These are phyloP conservation scores for Nemania bipapillata DNA, from an alignment of 2,329 filamentous ascomycete genomes.

Conservation along the genomic window DNA sequence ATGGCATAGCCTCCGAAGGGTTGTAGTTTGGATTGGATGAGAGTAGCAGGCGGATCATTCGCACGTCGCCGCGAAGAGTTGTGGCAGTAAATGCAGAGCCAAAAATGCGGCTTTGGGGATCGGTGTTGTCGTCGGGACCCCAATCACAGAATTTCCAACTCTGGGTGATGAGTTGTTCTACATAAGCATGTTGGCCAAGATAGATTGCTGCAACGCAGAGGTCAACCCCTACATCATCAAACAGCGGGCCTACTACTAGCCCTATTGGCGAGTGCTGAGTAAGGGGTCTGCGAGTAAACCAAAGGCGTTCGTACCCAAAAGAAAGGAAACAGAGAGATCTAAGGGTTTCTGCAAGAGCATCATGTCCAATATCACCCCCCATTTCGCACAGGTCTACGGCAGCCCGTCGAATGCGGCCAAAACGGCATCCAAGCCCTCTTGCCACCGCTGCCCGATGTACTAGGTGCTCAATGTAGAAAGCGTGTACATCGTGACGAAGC, in stretches of 20 bases:
- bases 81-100: neutral
- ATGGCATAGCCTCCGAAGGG: slow-evolving; percentile 6
- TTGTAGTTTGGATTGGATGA: slow-evolving; percentile 9
- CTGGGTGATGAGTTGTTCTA: neutral
- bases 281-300: neutral
- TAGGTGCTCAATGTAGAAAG: neutral
- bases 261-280: neutral
- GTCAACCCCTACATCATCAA: neutral
- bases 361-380: neutral
- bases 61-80: neutral
- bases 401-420: slow-evolving; percentile 5
- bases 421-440: neutral
- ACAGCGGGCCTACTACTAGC: too few species aligned
- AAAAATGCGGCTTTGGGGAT: slow-evolving; percentile 1
- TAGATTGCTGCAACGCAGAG: slow-evolving; percentile 13
- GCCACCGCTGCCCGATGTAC: neutral
- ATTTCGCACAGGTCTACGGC: slow-evolving; percentile 7
- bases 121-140: neutral
- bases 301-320: neutral
- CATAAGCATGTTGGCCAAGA: neutral
- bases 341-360: slow-evolving; percentile 2
- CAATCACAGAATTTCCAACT: slow-evolving; percentile 10
- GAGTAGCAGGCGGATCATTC: slow-evolving; percentile 4
- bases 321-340: slow-evolving; percentile 1
- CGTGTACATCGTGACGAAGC: neutral